Evolutionary conservation across 2,329 filamentous ascomycete genomes (phyloP).

Genomic region (Diaporthe vexans): DNA sequence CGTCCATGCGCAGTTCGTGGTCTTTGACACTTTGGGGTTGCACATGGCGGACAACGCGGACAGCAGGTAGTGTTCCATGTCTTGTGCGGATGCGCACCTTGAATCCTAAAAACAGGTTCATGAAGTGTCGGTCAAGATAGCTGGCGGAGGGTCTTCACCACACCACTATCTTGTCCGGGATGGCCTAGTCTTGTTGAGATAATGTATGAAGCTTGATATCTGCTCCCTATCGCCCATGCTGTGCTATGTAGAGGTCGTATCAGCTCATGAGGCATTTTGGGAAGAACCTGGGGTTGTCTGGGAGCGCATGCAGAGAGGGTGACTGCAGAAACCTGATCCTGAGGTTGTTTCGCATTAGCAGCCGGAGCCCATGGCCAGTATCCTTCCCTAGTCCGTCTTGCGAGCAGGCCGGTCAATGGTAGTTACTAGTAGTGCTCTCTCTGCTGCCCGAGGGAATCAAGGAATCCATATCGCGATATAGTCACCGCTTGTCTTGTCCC

Average conservation of each 20-base stretch:
- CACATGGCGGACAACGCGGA: constrained; percentile 13
- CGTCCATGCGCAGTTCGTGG: neutral
- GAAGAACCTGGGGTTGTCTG: neutral
- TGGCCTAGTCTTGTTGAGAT: neutral
- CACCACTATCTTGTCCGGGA: neutral
- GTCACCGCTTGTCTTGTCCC: neutral
- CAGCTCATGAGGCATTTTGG: neutral
- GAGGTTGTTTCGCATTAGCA: too few relatives aligned
- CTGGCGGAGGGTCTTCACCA: neutral
- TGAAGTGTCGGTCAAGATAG: neutral
- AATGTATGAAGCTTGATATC: neutral
- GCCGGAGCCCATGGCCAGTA: neutral
- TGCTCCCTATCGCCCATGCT: neutral
- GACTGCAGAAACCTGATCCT: neutral
- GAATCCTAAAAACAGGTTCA: neutral
- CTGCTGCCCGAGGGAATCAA: too few relatives aligned
- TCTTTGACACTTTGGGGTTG: neutral
- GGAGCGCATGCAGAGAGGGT: neutral
- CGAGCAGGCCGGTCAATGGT: too few relatives aligned
- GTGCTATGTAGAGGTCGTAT: neutral
- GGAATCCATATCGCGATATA: neutral
- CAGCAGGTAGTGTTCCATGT: neutral
- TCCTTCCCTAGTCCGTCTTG: neutral
- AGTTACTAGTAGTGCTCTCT: too few relatives aligned
- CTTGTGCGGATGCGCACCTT: neutral